Evolutionary conservation across 495 filamentous ascomycete genomes (phyloP), one percentile per base, ranked within the genome.

Genomic region (Entonaema liquescens): DNA sequence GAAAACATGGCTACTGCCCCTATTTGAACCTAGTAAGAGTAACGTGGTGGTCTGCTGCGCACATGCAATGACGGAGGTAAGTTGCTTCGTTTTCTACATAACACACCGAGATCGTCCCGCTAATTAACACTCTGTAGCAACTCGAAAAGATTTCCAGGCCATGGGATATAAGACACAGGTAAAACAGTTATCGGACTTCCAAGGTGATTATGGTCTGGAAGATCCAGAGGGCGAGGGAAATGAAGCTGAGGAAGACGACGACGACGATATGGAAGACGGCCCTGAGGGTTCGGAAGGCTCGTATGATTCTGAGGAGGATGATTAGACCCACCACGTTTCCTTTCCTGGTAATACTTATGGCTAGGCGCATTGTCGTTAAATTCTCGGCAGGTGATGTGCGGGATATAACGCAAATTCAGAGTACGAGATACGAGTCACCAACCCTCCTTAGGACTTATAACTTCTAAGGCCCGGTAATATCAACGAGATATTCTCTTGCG

Each of bases 21-120:
- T 94, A 19, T 97, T 99, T 76, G 83, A 86, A 59, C 86, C 93
- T 0, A 86, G 88, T 65, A 92, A 83, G 58, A 89, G 92, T 53
- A 95, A 98, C 72, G 80, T 97, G 31, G 88, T 97, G 7, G 84
- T 97, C 61, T 95, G 95, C n/a, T 96, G 94, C 77, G 91, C 92
- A 23, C 89, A 91, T 35, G 87, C 92, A 44, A 91, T 97, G 86
- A 83, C 90, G 68, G 92, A 97, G 84, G 92, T 95, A 82, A 80
- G 88, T 79, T 62, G 38, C 36, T 62, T 33, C 23, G 19, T 53
- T 59, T 11, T 61, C 54, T 15, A 40, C n/a, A 4, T 3, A 26
- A 1, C 29, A 23, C 50, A n/a, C 17, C 25, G 7, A 52, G 21
- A 17, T 12, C 54, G 28, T 73, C 62, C 62, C 49, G 33, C 26